Evolutionary conservation across 208 protist species (phyloP), one percentile per base, ranked within the genome.

Genomic region (Lotmaria passim): DNA sequence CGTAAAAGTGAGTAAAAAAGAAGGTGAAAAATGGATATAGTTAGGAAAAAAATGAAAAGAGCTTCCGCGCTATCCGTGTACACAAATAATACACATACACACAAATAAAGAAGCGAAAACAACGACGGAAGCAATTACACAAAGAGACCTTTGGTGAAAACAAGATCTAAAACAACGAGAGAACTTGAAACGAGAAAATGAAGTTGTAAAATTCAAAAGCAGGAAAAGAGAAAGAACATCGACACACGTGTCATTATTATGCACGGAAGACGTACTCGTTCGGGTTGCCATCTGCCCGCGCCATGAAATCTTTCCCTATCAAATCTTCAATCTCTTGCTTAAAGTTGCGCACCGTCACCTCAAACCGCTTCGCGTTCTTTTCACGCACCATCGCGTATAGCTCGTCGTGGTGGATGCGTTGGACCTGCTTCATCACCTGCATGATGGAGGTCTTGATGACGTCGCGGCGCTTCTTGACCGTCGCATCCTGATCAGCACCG

Each of bases 271-370:
- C 34, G 44, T 75, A 75, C 39, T 56, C 69, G 43, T 67, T 62
- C 7, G 26, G n/a, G 44, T 69, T 57, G 3, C 28, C 58, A 7
- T 55, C 44, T 26, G 55, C 76, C 8, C 87, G 73, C 52, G 68
- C 70, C 44, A 93, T 53, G 61, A 74, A 85, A 26, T 81, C 71
- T 43, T 87, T 78, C 14, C 82, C 75, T 51, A 93, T 87, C 7
- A 90, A 62, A 3, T 46, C 44, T 47, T 89, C 80, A 31, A 93
- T 72, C n/a, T 71, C 73, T 38, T 63, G 43, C 69, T 93, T 93
- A 57, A 90, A 83, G 36, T 79, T 52, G 30, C 47, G 63, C n/a
- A 23, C 26, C 26, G 69, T 68, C 11, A 87, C 48, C 19, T 77
- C 63, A 60, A 82, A 86, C 21, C 67, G 19, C 21, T 53, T 63